Conservation (phyloP, 2,329 filamentous ascomycete genomes). For the Epichloe scottii region DNA sequence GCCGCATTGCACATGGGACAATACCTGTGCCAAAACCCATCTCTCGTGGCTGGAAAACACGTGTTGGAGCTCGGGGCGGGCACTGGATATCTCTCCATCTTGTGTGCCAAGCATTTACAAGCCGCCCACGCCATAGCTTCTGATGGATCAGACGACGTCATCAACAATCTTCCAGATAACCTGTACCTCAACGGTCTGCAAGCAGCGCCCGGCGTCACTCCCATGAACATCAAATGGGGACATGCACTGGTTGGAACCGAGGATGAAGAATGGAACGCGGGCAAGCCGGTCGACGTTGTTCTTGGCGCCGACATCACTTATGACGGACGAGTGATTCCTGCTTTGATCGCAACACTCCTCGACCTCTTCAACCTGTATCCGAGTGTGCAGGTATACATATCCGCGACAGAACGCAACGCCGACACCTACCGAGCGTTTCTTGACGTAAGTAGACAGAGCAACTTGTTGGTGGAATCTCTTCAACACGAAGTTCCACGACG, state of each 20-base stretch:
- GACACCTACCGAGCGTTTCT: slow-evolving; percentile 56
- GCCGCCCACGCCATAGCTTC: slow-evolving; percentile 52
- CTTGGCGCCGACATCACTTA: slow-evolving; percentile 72
- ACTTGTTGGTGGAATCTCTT: slow-evolving; percentile 30
- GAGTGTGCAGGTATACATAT: slow-evolving; percentile 47
- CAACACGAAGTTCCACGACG: slow-evolving; percentile 26
- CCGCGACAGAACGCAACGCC: slow-evolving; percentile 58
- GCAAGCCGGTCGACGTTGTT: slow-evolving; percentile 44
- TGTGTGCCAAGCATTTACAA: slow-evolving; percentile 56
- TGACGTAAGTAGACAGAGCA: slow-evolving; percentile 38
- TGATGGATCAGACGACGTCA: slow-evolving; percentile 62
- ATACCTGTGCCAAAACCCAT: slow-evolving; percentile 43
- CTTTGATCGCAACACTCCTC: slow-evolving; percentile 51
- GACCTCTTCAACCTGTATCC: slow-evolving; percentile 48
- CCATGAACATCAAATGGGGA: slow-evolving; percentile 53
- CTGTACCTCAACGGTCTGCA: slow-evolving; percentile 56
- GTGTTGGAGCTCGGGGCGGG: slow-evolving; percentile 65
- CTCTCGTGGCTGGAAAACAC: slow-evolving; percentile 37
- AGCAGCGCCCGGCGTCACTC: slow-evolving; percentile 28
- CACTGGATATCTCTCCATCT: slow-evolving; percentile 62
- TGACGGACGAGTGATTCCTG: slow-evolving; percentile 49
- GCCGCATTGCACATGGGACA: slow-evolving; percentile 62
- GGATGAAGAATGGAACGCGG: slow-evolving; percentile 38
- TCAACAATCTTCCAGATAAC: slow-evolving; percentile 54
- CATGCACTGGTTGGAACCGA: slow-evolving; percentile 45